Evolutionary conservation across 2,329 filamentous ascomycete species (phyloP), one percentile per base, ranked within the genome.

Genomic region (Fusarium algeriense): DNA sequence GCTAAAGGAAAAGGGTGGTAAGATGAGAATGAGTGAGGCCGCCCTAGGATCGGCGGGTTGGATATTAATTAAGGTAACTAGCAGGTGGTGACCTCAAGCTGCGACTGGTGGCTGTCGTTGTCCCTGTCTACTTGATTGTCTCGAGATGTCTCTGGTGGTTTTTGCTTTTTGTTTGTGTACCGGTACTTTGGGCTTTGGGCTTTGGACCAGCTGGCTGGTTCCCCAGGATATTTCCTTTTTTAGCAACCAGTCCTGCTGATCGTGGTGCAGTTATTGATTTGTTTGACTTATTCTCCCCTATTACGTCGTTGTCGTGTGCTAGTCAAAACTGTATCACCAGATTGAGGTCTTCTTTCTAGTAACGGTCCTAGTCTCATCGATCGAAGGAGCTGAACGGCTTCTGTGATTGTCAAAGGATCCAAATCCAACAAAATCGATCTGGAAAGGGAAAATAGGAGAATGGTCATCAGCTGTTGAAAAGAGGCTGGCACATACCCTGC

Each of bases 1-100:
- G 32, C 41, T 44, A 59, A 43, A 41, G 26, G 28, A 41, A 65
- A 63, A 48, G 52, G 52, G 41, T 50, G 60, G 69, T 65, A 59
- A 70, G 69, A 72, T 71, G 45, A 50, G 59, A 54, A 60, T 43
- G 64, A 59, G 64, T 73, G 69, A 71, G 69, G 65, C 56, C 69
- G 69, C 65, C 60, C 69, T 67, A 40, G 34, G 55, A 70, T 70
- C 70, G 49, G 52, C 67, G 37, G 57, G 50, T 54, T 70, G 38
- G 60, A 56, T 53, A 72, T 56, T 49, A 50, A 60, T 49, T 59
- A 66, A 34, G 37, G 30, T 10, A 30, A 30, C 8, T 30, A 30
- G 43, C 53, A 50, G 53, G 59, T 61, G 40, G 52, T 60, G 57
- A 71, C 64, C 66, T 62, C 49, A 53, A 70, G 57, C 55, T 54